Percentiles rank a stretch among this genome's conserved stretches.
phyloP scores from a whole-genome alignment of 805 yeast species.

The Scheffersomyces stipitis region DNA sequence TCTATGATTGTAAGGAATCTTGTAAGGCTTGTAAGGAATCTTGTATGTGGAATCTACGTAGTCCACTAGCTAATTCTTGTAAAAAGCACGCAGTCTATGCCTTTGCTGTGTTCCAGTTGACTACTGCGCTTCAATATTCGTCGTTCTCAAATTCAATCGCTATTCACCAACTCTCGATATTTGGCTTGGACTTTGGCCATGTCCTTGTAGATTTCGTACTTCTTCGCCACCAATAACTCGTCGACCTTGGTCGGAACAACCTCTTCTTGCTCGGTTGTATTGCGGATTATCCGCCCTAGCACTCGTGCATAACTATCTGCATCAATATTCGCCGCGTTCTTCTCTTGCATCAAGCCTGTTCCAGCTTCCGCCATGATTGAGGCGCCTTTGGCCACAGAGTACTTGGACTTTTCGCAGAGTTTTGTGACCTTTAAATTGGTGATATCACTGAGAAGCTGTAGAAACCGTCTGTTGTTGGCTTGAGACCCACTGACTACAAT shows the following conservation, averaged over 20 bases:
- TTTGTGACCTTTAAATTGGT: constrained; percentile 9
- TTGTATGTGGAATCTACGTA: too few relatives aligned
- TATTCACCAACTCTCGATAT: constrained; percentile 25
- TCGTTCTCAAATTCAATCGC: too few relatives aligned
- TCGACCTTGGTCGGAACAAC: neutral
- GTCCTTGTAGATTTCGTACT: constrained; percentile 27
- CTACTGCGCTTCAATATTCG: too few relatives aligned
- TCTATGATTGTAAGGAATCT: too few relatives aligned
- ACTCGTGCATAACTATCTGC: too few relatives aligned
- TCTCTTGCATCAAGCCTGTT: constrained; percentile 16
- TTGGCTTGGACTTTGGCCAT: constrained; percentile 33
- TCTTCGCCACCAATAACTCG: constrained; percentile 14
- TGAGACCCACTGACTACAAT: constrained; percentile 56
- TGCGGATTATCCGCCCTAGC: too few relatives aligned
- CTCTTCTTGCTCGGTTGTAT: neutral
- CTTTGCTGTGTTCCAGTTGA: too few relatives aligned
- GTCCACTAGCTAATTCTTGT: too few relatives aligned
- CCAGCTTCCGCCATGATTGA: constrained; percentile 21
- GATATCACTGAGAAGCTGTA: constrained; percentile 19
- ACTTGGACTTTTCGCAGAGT: constrained; percentile 10
- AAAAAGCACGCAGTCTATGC: too few relatives aligned
- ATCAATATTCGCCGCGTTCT: neutral
- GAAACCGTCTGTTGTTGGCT: constrained; percentile 45
- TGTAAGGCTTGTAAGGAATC: too few relatives aligned
- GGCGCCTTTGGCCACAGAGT: constrained; percentile 28